Conservation (phyloP, 139 green algal genomes). For the Auxenochlorella pyrenoidosa region DNA sequence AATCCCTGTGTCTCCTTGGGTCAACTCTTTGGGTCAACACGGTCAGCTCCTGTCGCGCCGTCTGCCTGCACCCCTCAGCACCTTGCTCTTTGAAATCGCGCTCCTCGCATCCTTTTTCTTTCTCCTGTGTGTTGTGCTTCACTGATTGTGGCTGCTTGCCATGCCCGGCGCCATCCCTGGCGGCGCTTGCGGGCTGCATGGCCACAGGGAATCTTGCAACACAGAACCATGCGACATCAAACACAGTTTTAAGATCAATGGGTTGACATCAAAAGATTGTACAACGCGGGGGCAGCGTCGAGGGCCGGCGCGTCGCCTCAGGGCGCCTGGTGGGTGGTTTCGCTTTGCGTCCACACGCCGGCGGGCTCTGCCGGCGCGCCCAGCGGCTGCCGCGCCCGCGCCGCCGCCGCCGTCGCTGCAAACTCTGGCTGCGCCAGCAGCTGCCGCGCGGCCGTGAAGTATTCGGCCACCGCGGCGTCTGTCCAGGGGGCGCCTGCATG, state of each 20-base stretch:
- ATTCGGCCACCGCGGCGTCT: conserved; percentile 72
- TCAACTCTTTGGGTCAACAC: too few relatives aligned
- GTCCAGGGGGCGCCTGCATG: conserved; percentile 73
- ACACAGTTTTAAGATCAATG: too few relatives aligned
- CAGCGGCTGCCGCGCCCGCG: not conserved
- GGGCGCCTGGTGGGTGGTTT: conserved; percentile 37
- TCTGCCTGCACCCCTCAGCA: too few relatives aligned
- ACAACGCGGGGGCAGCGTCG: not conserved
- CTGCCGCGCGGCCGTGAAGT: conserved; percentile 52
- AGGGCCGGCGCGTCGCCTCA: not conserved
- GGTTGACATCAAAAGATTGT: too few relatives aligned
- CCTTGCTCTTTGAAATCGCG: too few relatives aligned
- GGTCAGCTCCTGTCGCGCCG: too few relatives aligned
- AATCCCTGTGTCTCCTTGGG: too few relatives aligned
- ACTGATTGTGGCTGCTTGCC: not conserved
- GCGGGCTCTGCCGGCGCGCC: conserved; percentile 16
- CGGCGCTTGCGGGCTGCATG: too few relatives aligned
- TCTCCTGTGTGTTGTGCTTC: too few relatives aligned
- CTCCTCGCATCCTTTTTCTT: too few relatives aligned
- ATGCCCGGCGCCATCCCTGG: not conserved
- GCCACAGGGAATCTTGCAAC: not conserved
- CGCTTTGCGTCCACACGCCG: conserved; percentile 9
- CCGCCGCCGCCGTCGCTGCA: not conserved
- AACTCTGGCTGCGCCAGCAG: conserved; percentile 36
- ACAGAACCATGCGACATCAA: not conserved